A percentile compares a stretch with the other conserved stretches of the same genome.
These are phyloP conservation scores for Boletus rex-veris DNA, from an alignment of 768 basidiomycete species.

Conservation along the genomic window DNA sequence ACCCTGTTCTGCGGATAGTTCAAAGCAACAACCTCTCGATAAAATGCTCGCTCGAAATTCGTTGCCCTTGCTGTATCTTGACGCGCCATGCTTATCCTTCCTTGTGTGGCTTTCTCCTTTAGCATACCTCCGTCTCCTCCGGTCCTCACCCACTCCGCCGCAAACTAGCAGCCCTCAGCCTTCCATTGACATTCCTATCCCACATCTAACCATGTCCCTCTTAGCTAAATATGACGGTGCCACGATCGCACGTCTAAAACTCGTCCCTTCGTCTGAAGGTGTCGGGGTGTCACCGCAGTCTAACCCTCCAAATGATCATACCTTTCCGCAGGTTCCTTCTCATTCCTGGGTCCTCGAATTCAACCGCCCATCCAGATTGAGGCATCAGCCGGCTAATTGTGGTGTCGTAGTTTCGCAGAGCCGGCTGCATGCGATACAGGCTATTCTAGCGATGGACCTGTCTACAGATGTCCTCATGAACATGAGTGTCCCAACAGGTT, in stretches of 20 bases:
- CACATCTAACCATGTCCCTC: slow-evolving; percentile 46
- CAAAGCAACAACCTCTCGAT: slow-evolving; percentile 54
- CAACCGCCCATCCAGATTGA: slow-evolving; percentile 35
- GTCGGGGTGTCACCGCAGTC: slow-evolving; percentile 8
- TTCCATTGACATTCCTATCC: slow-evolving; percentile 47
- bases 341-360: slow-evolving; percentile 71
- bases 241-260: slow-evolving; percentile 52
- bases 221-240: slow-evolving; percentile 42
- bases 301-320: slow-evolving; percentile 22
- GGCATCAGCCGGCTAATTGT: slow-evolving; percentile 39
- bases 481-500: slow-evolving; percentile 15
- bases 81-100: slow-evolving; percentile 67
- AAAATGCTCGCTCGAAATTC: slow-evolving; percentile 54
- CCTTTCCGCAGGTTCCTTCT: slow-evolving; percentile 23
- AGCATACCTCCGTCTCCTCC: slow-evolving; percentile 62
- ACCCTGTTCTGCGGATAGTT: slow-evolving; percentile 26
- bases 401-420: slow-evolving; percentile 74
- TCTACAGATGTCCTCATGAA: slow-evolving; percentile 24
- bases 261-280: slow-evolving; percentile 31
- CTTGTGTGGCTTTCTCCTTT: slow-evolving; percentile 66
- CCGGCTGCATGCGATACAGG: slow-evolving; percentile 72
- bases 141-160: slow-evolving; percentile 24
- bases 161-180: slow-evolving; percentile 15
- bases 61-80: slow-evolving; percentile 70
- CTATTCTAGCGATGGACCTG: slow-evolving; percentile 41